Conservation (phyloP, 1,284 basidiomycete genomes). For the Ceratobasidium sp. region DNA sequence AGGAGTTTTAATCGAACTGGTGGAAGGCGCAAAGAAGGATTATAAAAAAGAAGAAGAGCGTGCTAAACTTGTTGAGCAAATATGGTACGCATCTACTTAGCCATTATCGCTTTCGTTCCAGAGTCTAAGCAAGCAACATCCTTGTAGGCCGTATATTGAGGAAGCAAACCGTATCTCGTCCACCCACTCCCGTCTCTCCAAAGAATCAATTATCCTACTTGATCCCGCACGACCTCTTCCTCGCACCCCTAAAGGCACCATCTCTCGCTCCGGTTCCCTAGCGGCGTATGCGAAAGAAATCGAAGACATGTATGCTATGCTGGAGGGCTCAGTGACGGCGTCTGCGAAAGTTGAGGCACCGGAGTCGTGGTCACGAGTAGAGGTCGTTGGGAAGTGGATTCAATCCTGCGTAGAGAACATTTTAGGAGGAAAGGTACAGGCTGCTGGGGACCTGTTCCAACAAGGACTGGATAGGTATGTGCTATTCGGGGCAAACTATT, state of each 20-base stretch:
- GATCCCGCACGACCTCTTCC: constrained; percentile 3
- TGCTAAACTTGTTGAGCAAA: constrained; percentile 56
- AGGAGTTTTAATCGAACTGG: constrained; percentile 62
- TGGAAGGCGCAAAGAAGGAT: constrained; percentile 54
- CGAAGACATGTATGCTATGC: constrained; percentile 44
- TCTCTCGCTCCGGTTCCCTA: constrained; percentile 27
- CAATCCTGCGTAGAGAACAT: not conserved
- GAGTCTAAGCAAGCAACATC: not conserved
- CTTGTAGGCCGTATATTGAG: constrained; percentile 57
- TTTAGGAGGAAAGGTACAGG: not conserved
- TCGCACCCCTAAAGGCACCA: constrained; percentile 42
- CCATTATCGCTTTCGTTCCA: too few species aligned
- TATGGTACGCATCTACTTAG: constrained; percentile 55
- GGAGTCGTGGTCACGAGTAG: not conserved
- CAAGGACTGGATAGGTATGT: constrained; percentile 34
- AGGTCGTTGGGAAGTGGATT: not conserved
- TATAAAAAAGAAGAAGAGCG: constrained; percentile 53
- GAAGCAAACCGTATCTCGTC: constrained; percentile 61
- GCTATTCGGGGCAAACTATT: not conserved
- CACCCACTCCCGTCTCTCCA: constrained; percentile 60
- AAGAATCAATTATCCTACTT: constrained; percentile 51
- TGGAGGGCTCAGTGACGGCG: constrained; percentile 6
- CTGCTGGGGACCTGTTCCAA: constrained; percentile 6
- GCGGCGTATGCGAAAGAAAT: constrained; percentile 46
- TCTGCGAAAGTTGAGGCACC: not conserved